Evolutionary conservation across 202 grass and related monocot genomes (phyloP).

Genomic region (Setaria italica): DNA sequence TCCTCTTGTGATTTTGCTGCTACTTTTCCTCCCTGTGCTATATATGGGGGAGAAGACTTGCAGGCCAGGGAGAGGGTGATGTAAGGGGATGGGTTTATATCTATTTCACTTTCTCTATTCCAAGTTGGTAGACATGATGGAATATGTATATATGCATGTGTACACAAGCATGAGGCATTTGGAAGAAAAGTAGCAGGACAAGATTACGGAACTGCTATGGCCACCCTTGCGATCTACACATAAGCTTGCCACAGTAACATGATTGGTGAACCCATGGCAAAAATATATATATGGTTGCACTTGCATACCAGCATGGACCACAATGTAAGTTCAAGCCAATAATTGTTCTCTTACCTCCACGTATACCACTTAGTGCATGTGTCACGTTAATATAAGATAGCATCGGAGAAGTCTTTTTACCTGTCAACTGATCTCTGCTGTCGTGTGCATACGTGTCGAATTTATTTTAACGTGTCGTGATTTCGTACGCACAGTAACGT

Average conservation of each 20-base stretch:
- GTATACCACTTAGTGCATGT: background rate
- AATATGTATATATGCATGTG: constrained; percentile 55
- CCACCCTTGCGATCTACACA: constrained; percentile 34
- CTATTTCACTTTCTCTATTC: constrained; percentile 49
- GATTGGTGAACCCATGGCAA: constrained; percentile 6
- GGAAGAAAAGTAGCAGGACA: constrained; percentile 29
- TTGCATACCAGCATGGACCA: constrained; percentile 10
- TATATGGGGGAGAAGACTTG: constrained; percentile 56
- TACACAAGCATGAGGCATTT: constrained; percentile 45
- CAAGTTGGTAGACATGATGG: constrained; percentile 53
- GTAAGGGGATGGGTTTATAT: constrained; percentile 24
- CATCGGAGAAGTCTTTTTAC: background rate
- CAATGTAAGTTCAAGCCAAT: background rate
- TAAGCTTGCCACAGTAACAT: background rate
- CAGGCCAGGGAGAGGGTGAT: constrained; percentile 26
- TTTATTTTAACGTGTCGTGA: background rate
- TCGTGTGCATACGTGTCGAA: background rate
- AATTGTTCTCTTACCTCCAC: background rate
- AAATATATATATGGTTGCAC: background rate
- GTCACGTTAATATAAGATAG: background rate
- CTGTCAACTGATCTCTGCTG: background rate
- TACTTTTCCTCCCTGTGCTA: constrained; percentile 40
- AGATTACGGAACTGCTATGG: constrained; percentile 26
- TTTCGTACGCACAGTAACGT: background rate
- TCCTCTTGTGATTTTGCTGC: constrained; percentile 20